phyloP scores from a whole-genome alignment of 371 early-diverging fungal species.

The Lichtheimia hyalospora region DNA sequence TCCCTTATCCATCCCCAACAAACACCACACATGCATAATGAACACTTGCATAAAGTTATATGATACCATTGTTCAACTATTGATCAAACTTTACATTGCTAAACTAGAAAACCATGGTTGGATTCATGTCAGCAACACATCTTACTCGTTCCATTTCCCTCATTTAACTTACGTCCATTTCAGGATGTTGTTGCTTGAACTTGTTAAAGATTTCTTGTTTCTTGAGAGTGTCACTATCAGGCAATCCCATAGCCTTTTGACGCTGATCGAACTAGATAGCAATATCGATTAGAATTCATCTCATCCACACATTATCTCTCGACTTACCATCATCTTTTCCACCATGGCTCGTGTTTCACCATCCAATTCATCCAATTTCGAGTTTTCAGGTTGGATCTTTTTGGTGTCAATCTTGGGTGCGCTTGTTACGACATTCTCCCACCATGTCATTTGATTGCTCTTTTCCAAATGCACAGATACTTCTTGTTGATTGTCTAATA shows the following conservation, averaged over 20 bases:
- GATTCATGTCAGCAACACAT: not conserved
- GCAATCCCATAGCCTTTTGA: slow-evolving; percentile 82
- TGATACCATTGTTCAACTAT: not conserved
- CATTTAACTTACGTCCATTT: slow-evolving; percentile 45
- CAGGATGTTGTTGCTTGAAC: slow-evolving; percentile 68
- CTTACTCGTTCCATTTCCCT: not conserved
- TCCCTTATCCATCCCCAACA: not conserved
- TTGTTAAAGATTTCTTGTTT: slow-evolving; percentile 78
- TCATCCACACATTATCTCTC: not conserved
- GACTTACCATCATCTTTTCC: slow-evolving; percentile 77
- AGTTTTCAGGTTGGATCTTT: slow-evolving; percentile 90
- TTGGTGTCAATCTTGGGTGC: slow-evolving; percentile 89
- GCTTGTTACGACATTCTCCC: slow-evolving; percentile 83
- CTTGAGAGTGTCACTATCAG: slow-evolving; percentile 81
- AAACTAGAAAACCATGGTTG: slow-evolving; percentile 10
- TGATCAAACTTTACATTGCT: slow-evolving; percentile 20
- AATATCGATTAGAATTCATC: slow-evolving; percentile 1
- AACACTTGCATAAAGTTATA: not conserved
- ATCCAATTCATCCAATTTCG: slow-evolving; percentile 84
- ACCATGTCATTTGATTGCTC: slow-evolving; percentile 84
- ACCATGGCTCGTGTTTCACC: slow-evolving; percentile 91
- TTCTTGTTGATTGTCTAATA: slow-evolving; percentile 63
- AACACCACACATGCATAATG: not conserved
- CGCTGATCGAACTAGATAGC: slow-evolving; percentile 82
- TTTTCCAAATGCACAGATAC: slow-evolving; percentile 84